Evolutionary conservation across 2,329 filamentous ascomycete species (phyloP).

Genomic region (Hypoxylon sp.): DNA sequence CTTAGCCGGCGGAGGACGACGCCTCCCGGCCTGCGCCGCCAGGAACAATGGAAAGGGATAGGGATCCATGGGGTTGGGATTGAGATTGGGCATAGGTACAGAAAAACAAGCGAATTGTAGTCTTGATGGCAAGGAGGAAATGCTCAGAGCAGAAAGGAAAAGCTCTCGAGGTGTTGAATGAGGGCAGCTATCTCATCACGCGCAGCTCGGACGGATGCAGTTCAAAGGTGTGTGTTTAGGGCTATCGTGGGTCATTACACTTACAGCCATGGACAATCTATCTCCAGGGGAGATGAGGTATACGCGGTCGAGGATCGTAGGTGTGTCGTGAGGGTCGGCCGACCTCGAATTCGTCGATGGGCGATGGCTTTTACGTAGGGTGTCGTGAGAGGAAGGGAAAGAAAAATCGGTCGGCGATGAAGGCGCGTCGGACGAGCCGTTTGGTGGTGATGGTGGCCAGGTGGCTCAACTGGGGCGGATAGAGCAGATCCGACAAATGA

Average conservation of each 20-base stretch:
- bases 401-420: constrained; percentile 9
- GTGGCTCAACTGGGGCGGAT: constrained; percentile 37
- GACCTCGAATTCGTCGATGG: not conserved
- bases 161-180: not conserved
- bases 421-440: constrained; percentile 32
- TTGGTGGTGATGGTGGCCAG: constrained; percentile 27
- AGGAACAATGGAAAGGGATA: not conserved
- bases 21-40: constrained; percentile 16
- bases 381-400: not conserved
- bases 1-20: not conserved
- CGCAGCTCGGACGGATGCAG: too few species aligned
- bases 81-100: not conserved
- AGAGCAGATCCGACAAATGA: constrained; percentile 37
- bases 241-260: constrained; percentile 23
- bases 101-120: not conserved
- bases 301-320: not conserved
- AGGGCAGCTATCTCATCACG: constrained; percentile 8
- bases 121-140: not conserved
- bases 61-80: not conserved
- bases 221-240: constrained; percentile 8
- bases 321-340: not conserved
- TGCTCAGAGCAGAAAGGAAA: not conserved
- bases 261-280: constrained; percentile 42
- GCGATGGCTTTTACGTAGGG: constrained; percentile 5
- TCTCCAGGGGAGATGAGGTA: constrained; percentile 19